These are phyloP conservation scores for Castanopsis chinensis DNA, from an alignment of 306 rosid species.

Conservation along the genomic window DNA sequence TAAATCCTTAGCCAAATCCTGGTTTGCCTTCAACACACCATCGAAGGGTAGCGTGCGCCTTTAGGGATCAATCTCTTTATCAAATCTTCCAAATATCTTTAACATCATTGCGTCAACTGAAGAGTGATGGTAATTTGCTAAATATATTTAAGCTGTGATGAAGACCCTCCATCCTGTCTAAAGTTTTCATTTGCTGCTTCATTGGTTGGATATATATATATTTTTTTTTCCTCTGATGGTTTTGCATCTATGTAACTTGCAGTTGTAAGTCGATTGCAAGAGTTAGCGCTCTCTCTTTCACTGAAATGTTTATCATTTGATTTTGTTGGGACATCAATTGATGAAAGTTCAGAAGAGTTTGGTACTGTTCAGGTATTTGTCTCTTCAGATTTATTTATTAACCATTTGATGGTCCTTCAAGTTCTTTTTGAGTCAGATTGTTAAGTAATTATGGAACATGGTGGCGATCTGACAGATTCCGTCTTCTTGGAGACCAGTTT, in stretches of 20 bases:
- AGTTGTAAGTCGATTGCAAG: constrained; percentile 85
- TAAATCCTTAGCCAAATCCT: constrained; percentile 70
- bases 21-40: constrained; percentile 93
- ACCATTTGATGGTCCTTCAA: constrained; percentile 19
- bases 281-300: constrained; percentile 91
- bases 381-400: constrained; percentile 9
- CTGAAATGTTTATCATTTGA: constrained; percentile 94
- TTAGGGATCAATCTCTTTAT: constrained; percentile 89
- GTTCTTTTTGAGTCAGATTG: constrained; percentile 15
- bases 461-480: constrained; percentile 66
- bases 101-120: constrained; percentile 83
- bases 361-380: constrained; percentile 92
- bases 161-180: neutral
- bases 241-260: constrained; percentile 36
- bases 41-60: constrained; percentile 96
- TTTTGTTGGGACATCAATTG: constrained; percentile 96
- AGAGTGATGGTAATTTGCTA: constrained; percentile 68
- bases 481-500: constrained; percentile 83
- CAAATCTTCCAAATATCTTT: constrained; percentile 93
- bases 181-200: constrained; percentile 13
- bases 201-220: neutral
- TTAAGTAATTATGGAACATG: constrained; percentile 31
- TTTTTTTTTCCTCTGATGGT: constrained; percentile 6
- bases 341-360: constrained; percentile 98
- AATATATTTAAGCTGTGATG: neutral